Evolutionary conservation across 2,329 filamentous ascomycete species (phyloP).

Genomic region (Fusarium sp.): DNA sequence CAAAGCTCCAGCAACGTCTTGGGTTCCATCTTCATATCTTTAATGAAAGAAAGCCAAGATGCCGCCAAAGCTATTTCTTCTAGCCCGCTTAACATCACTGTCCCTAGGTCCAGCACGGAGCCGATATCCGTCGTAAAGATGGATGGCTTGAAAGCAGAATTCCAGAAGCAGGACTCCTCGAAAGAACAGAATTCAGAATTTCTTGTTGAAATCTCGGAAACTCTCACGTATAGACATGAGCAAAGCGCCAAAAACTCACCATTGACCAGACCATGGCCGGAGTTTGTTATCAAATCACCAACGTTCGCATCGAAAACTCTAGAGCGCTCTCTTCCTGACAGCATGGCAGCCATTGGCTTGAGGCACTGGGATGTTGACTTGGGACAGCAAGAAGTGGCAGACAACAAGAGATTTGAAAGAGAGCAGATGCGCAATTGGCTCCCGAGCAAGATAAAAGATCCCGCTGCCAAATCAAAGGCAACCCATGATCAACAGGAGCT

Average conservation of each 20-base stretch:
- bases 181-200: slow-evolving; percentile 52
- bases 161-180: not conserved
- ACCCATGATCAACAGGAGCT: not conserved
- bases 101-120: slow-evolving; percentile 48
- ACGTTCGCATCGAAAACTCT: slow-evolving; percentile 55
- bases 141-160: not conserved
- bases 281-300: slow-evolving; percentile 46
- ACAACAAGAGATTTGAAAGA: slow-evolving; percentile 29
- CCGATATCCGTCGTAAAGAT: slow-evolving; percentile 46
- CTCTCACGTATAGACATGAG: slow-evolving; percentile 55
- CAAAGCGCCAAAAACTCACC: slow-evolving; percentile 52
- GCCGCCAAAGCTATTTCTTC: slow-evolving; percentile 55
- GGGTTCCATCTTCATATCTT: slow-evolving; percentile 61
- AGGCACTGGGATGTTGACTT: slow-evolving; percentile 57
- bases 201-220: slow-evolving; percentile 56
- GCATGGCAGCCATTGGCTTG: slow-evolving; percentile 54
- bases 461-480: not conserved
- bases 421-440: slow-evolving; percentile 26
- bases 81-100: slow-evolving; percentile 62
- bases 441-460: slow-evolving; percentile 27
- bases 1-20: slow-evolving; percentile 48
- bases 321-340: slow-evolving; percentile 54
- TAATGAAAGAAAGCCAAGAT: slow-evolving; percentile 57
- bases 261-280: slow-evolving; percentile 59
- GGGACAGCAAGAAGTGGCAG: slow-evolving; percentile 29